phyloP scores from a whole-genome alignment of 495 filamentous ascomycete species.

The Evernia prunastri region DNA sequence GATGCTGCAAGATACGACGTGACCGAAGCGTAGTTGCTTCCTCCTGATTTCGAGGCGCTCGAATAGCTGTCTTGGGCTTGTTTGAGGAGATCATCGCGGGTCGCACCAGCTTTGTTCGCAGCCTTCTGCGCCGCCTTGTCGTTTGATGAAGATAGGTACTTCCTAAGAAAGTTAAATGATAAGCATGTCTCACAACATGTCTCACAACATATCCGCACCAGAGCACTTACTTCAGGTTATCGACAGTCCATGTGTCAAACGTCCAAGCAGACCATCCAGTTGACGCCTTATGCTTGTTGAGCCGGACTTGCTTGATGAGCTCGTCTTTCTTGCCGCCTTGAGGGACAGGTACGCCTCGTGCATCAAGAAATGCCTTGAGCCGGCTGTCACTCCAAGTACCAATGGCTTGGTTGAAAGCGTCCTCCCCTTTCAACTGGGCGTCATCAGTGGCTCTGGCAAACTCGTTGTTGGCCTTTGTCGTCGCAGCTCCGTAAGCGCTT shows the following conservation, averaged over 20 bases:
- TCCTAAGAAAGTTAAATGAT: constrained; percentile 36
- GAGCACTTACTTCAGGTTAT: constrained; percentile 58
- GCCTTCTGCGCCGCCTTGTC: constrained; percentile 55
- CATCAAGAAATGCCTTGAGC: constrained; percentile 66
- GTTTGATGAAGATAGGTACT: constrained; percentile 62
- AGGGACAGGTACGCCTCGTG: constrained; percentile 58
- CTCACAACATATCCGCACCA: neutral
- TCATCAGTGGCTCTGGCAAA: constrained; percentile 70
- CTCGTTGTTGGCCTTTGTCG: constrained; percentile 71
- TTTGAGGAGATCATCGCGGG: constrained; percentile 64
- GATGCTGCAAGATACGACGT: constrained; percentile 65
- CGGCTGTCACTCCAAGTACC: constrained; percentile 62
- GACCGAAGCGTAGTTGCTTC: constrained; percentile 61
- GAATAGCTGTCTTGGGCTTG: constrained; percentile 65
- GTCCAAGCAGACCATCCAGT: constrained; percentile 71
- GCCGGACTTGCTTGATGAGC: constrained; percentile 67
- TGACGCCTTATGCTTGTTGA: constrained; percentile 65
- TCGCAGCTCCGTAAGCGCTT: constrained; percentile 71
- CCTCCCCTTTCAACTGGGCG: constrained; percentile 54
- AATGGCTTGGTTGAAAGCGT: constrained; percentile 60
- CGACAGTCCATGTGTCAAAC: constrained; percentile 74
- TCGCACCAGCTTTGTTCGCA: constrained; percentile 55
- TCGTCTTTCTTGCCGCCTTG: constrained; percentile 72
- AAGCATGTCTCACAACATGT: constrained; percentile 2
- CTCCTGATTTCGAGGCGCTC: constrained; percentile 63